Percentiles rank a stretch among this genome's conserved stretches.
These are phyloP conservation scores for Colletotrichum sidae DNA, from an alignment of 2,329 filamentous ascomycete genomes.

Conservation along the genomic window DNA sequence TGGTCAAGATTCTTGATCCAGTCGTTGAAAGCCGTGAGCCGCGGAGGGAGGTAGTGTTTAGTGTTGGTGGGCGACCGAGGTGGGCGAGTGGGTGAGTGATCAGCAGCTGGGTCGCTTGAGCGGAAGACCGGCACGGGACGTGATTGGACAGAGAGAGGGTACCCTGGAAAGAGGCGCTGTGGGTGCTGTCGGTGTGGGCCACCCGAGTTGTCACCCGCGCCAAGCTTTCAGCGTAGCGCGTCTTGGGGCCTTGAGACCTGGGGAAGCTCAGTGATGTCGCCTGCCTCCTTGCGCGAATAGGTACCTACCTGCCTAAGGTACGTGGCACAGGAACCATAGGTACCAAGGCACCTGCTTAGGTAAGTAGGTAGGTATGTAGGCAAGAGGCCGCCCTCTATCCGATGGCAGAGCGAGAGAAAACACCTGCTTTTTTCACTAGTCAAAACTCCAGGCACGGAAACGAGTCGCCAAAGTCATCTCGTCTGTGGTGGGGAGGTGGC, in stretches of 20 bases:
- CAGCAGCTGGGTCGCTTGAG: not conserved
- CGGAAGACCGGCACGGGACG: slow-evolving; percentile 30
- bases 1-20: slow-evolving; percentile 5
- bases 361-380: too few relatives aligned
- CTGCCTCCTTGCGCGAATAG: too few relatives aligned
- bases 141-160: slow-evolving; percentile 21
- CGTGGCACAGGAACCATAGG: too few relatives aligned
- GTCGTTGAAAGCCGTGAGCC: too few relatives aligned
- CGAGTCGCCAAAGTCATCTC: too few relatives aligned
- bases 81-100: not conserved
- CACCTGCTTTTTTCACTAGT: too few relatives aligned
- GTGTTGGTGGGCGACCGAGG: not conserved
- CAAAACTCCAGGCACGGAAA: too few relatives aligned
- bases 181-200: slow-evolving; percentile 4
- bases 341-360: too few relatives aligned
- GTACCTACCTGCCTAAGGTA: too few relatives aligned
- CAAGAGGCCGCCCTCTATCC: too few relatives aligned
- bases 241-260: slow-evolving; percentile 28
- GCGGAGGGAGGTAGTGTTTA: not conserved
- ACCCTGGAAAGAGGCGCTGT: not conserved
- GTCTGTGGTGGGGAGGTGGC: too few relatives aligned
- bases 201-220: slow-evolving; percentile 28
- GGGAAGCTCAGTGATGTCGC: slow-evolving; percentile 18
- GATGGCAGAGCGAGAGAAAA: too few relatives aligned
- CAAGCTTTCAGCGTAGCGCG: slow-evolving; percentile 33